These are phyloP conservation scores for Esteya vermicola DNA, from an alignment of 2,329 filamentous ascomycete species.

Conservation along the genomic window DNA sequence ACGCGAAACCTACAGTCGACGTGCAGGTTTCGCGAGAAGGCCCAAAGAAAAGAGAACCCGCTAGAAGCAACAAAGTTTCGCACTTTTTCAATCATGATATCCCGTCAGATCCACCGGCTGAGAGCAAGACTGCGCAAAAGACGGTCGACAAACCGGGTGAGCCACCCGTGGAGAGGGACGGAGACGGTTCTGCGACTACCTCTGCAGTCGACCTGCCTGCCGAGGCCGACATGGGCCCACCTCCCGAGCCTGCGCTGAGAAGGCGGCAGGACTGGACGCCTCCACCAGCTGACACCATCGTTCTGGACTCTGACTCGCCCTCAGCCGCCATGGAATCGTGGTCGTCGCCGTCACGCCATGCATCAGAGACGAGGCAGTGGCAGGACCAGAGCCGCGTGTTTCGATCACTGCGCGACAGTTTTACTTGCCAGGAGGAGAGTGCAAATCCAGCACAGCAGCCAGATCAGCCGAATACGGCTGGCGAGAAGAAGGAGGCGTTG, in stretches of 20 bases:
- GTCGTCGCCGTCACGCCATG: slow-evolving; percentile 5
- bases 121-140: neutral
- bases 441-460: neutral
- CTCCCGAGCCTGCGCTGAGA: slow-evolving; percentile 33
- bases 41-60: neutral
- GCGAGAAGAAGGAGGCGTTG: slow-evolving; percentile 14
- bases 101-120: neutral
- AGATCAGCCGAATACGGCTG: neutral
- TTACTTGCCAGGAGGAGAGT: slow-evolving; percentile 4
- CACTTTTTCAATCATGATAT: neutral
- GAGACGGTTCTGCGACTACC: no score
- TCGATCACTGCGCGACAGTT: slow-evolving; percentile 23
- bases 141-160: no score
- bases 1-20: no score
- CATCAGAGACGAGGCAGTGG: slow-evolving; percentile 6
- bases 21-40: neutral
- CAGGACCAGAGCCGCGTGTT: no score
- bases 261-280: slow-evolving; percentile 57
- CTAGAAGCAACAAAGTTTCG: neutral
- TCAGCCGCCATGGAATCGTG: slow-evolving; percentile 18
- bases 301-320: slow-evolving; percentile 14
- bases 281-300: slow-evolving; percentile 18
- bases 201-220: no score
- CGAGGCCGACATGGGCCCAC: neutral
- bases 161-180: no score